These are phyloP conservation scores for Mortierella antarctica DNA, from an alignment of 192 early-diverging fungal genomes.

Conservation along the genomic window DNA sequence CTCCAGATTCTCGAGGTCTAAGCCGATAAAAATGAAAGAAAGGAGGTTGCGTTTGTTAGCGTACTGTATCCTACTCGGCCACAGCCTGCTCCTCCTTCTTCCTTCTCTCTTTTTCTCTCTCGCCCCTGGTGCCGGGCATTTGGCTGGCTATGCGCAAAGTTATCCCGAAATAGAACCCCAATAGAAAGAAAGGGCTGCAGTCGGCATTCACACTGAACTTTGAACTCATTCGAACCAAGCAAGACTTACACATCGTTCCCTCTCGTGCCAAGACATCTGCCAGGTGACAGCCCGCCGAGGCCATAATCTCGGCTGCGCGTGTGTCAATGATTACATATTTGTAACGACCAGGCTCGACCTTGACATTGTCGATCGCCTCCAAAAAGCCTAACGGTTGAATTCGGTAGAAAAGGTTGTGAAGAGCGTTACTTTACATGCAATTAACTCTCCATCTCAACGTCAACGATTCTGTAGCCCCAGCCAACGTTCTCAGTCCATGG, in stretches of 20 bases:
- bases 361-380: conserved; percentile 51
- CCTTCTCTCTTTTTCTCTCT: not conserved
- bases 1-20: conserved; percentile 68
- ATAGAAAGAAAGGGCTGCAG: not conserved
- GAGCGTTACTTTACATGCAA: not conserved
- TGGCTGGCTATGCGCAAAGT: no score
- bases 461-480: no score
- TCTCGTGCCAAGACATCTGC: conserved; percentile 69
- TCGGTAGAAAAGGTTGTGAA: conserved; percentile 1
- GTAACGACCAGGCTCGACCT: conserved; percentile 71
- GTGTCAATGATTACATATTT: conserved; percentile 87
- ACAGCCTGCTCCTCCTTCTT: not conserved
- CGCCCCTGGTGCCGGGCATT: no score
- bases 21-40: not conserved
- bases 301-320: conserved; percentile 74
- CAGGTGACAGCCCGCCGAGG: conserved; percentile 75
- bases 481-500: no score
- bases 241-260: conserved; percentile 70
- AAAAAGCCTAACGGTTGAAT: conserved; percentile 29
- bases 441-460: not conserved
- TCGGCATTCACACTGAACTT: not conserved
- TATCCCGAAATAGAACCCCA: not conserved
- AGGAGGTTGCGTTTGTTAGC: not conserved
- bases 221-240: not conserved
- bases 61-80: not conserved